Evolutionary conservation across 106 monocot species (phyloP).

Genomic region (Acorus gramineus): DNA sequence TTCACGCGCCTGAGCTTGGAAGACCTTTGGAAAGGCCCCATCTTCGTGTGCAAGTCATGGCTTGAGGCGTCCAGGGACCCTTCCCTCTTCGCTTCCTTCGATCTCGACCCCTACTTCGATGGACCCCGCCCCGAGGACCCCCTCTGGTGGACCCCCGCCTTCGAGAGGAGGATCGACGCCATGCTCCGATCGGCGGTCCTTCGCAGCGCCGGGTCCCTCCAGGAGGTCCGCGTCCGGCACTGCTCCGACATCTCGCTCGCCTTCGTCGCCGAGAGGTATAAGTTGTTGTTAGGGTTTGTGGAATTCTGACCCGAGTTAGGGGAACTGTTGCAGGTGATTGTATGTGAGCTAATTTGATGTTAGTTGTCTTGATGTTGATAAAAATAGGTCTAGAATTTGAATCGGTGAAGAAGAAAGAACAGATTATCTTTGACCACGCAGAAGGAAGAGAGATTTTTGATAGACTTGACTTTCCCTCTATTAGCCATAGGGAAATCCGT

Average conservation of each 20-base stretch:
- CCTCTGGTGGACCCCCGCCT: slow-evolving; percentile 79
- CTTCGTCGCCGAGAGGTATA: slow-evolving; percentile 52
- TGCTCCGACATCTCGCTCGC: slow-evolving; percentile 54
- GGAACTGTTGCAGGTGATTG: too few species aligned
- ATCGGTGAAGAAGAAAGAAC: too few species aligned
- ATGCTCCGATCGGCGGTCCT: slow-evolving; percentile 45
- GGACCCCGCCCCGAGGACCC: slow-evolving; percentile 23
- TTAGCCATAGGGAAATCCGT: too few species aligned
- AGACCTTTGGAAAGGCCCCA: slow-evolving; percentile 55
- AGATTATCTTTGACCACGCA: too few species aligned
- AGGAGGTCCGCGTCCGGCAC: slow-evolving; percentile 64
- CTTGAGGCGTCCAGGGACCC: slow-evolving; percentile 55
- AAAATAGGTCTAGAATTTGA: too few species aligned
- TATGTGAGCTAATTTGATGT: too few species aligned
- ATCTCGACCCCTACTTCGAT: slow-evolving; percentile 60
- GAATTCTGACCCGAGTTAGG: too few species aligned
- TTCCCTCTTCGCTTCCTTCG: slow-evolving; percentile 38
- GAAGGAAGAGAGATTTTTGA: too few species aligned
- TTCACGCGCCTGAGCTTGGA: slow-evolving; percentile 49
- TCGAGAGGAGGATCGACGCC: slow-evolving; percentile 61
- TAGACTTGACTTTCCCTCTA: too few species aligned
- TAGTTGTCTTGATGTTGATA: too few species aligned
- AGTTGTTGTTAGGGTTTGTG: too few species aligned
- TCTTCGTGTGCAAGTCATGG: slow-evolving; percentile 61
- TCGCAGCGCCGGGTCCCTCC: slow-evolving; percentile 22